Evolutionary conservation across 352 stramenopile genomes (phyloP), one percentile per base, ranked within the genome.

Genomic region (Phytophthora pluvialis): DNA sequence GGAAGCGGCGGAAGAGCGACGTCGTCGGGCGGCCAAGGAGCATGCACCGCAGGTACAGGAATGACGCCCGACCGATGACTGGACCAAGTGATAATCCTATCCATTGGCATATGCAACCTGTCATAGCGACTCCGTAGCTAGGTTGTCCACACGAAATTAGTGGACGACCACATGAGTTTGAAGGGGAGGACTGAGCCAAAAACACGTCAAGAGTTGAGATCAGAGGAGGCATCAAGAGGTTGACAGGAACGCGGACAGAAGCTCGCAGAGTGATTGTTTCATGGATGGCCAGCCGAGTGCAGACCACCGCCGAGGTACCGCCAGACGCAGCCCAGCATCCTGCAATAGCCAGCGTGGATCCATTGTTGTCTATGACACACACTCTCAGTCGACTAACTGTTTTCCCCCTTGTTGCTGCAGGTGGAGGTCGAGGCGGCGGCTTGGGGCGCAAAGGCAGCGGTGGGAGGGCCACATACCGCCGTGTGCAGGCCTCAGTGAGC

Each of bases 381-480:
- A 35, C 31, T 6, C 12, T 39, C 28, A 3, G 28, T 52, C 44
- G 46, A 38, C 29, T 53, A 53, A 53, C 21, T 53, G 11, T 18
- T 18, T 26, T 21, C 21, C 21, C 21, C 38, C 5, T 25, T 58
- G 18, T 7, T 33, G 25, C 18, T 58, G 40, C 51, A 81, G 74
- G 69, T 72, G 60, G 70, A 51, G 55, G 74, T 55, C 67, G 70
- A 73, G 40, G 74, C 36, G 56, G 47, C 9, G 38, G 56, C 31
- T 39, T 61, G 12, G 62, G 64, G 60, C 52, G 74, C 59, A 68
- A 76, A 48, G 40, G 47, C 44, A 60, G 49, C 29, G 59, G 55
- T 25, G 60, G 71, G n/a, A 58, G 46, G 56, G 66, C 72, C 32
- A 31, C 50, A 3, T 89, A 87, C 48, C 67, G 80, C 40, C 80